Evolutionary conservation across 2,329 filamentous ascomycete genomes (phyloP), one percentile per base, ranked within the genome.

Genomic region (Sporothrix inflata): DNA sequence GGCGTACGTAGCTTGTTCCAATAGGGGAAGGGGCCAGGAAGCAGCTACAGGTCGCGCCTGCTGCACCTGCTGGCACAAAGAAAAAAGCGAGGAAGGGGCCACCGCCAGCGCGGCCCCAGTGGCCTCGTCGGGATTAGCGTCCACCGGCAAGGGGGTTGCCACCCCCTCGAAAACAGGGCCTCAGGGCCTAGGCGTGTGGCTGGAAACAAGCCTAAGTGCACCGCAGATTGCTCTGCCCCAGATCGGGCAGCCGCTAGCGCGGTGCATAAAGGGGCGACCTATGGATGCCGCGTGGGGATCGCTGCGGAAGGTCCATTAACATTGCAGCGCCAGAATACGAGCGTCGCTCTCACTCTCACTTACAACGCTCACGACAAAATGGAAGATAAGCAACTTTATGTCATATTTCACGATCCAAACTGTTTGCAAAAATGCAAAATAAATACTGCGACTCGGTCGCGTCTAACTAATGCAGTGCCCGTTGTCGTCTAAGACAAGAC

Each of bases 171-270:
- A 45, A 21, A 57, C 47, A 57, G 49, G 45, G 65, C 45, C 65
- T 24, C 60, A 45, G 47, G 47, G 49, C 47, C 49, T 45, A 47
- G 63, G 21, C n/a, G 16, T 69, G 66, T 55, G 49, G 65, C 47
- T 69, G 66, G 66, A 27, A 27, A 30, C 16, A 40, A 42, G 34
- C 60, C 45, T 21, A 47, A 45, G 27, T 65, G 42, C 45, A 38
- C 63, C 21, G 40, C 63, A 67, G 42, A 51, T 67, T 67, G 42
- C 40, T 42, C n/a, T 30, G 61, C 61, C 63, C 63, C 63, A 67
- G 42, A 67, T 30, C 63, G 63, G 27, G n/a, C 60, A 42, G 38
- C 60, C n/a, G 60, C 60, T 45, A 65, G 38, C 38, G 60, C 38
- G 5, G n/a, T 27, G 60, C 60, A 65, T 45, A 65, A 65, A 65